A percentile compares a stretch with the other conserved stretches of the same genome.
These are phyloP conservation scores for Citrullus amarus DNA, from an alignment of 306 rosid species.

Conservation along the genomic window DNA sequence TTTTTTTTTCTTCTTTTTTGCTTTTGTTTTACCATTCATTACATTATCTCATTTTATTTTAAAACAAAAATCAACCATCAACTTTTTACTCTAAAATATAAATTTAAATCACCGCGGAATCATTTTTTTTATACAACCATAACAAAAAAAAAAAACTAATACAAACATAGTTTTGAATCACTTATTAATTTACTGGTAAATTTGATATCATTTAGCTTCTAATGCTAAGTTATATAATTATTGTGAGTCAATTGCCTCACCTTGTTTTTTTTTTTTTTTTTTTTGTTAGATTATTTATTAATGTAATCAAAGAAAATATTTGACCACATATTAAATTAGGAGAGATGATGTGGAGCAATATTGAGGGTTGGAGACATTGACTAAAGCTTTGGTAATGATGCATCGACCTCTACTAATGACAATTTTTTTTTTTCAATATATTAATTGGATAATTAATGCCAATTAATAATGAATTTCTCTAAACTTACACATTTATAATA, in stretches of 20 bases:
- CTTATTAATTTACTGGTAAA: too few species aligned
- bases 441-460: background rate
- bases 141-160: too few species aligned
- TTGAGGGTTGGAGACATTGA: slow-evolving; percentile 20
- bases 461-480: background rate
- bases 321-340: slow-evolving; percentile 5
- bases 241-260: too few species aligned
- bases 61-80: too few species aligned
- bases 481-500: background rate
- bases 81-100: too few species aligned
- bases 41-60: background rate
- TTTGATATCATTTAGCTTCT: too few species aligned
- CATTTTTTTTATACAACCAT: too few species aligned
- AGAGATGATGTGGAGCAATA: slow-evolving; percentile 23
- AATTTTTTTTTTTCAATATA: background rate
- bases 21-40: background rate
- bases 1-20: background rate
- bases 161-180: too few species aligned
- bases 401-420: background rate
- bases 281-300: background rate
- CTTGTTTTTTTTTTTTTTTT: too few species aligned
- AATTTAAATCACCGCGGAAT: too few species aligned
- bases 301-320: background rate
- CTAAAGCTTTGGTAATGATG: slow-evolving; percentile 29
- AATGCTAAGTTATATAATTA: too few species aligned